Evolutionary conservation across 2,329 filamentous ascomycete genomes (phyloP).

Genomic region (Colletotrichum chrysophilum): DNA sequence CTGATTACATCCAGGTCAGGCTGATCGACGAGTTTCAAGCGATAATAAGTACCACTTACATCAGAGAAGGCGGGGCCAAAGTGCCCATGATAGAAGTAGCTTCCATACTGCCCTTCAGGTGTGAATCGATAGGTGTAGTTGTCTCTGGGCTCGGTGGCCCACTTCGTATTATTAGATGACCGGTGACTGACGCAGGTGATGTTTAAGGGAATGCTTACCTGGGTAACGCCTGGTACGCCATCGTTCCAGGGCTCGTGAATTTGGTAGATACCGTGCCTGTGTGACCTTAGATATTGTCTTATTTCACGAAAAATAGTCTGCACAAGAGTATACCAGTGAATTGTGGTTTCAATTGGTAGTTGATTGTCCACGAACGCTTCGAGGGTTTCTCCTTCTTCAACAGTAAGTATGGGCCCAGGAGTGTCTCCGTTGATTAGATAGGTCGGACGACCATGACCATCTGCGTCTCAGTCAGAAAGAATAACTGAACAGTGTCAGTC

Average conservation of each 20-base stretch:
- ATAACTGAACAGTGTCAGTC: not conserved
- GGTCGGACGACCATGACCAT: conserved; percentile 1
- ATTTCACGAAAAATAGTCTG: not conserved
- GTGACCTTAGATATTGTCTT: not conserved
- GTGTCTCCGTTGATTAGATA: conserved; percentile 6
- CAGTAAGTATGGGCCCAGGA: not conserved
- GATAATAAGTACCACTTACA: not conserved
- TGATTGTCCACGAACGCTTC: conserved; percentile 13
- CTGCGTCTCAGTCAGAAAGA: not conserved
- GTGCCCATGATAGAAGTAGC: conserved; percentile 7
- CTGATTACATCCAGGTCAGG: not conserved
- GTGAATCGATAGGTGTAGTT: conserved; percentile 11
- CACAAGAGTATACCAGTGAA: not conserved
- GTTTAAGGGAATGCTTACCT: not conserved
- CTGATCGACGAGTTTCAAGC: not conserved
- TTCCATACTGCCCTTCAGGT: conserved; percentile 6
- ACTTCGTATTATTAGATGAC: not conserved
- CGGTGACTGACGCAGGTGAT: not conserved
- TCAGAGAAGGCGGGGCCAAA: conserved; percentile 10
- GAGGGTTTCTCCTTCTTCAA: not conserved
- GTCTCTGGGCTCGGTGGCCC: conserved; percentile 8
- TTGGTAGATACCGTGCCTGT: conserved; percentile 9
- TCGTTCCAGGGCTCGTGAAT: conserved; percentile 12
- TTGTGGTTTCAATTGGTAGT: not conserved
- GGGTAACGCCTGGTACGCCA: conserved; percentile 5